Evolutionary conservation across 768 basidiomycete genomes (phyloP), one percentile per base, ranked within the genome.

Genomic region (Botryobasidium botryosum): DNA sequence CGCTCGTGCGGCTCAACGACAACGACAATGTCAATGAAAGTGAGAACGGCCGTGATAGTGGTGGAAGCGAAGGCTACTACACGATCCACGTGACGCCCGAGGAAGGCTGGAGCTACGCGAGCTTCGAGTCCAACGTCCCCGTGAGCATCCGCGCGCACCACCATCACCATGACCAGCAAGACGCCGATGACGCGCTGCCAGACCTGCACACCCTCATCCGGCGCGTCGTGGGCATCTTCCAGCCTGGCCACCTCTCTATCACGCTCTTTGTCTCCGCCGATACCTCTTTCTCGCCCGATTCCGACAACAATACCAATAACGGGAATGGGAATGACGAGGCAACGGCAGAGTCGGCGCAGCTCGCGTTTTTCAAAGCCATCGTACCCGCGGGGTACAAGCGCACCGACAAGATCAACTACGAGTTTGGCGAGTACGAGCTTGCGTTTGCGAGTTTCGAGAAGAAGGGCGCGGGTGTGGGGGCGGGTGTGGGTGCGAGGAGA

Each of bases 21-120:
- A 68, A 65, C 13, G 64, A 67, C 40, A 62, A 31, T 12, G 50
- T 46, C 24, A 45, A 59, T 45, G 45, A 61, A 28, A n/a, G n/a
- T n/a, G 51, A 45, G 26, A 47, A 50, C 18, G 44, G 39, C 18
- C n/a, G n/a, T n/a, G n/a, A n/a, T n/a, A n/a, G n/a, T n/a, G 43
- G 45, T 18, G 56, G 55, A 15, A 75, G 75, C 13, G 94, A 96
- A 61, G 87, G 92, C 31, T 99, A 99, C 62, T 96, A 86, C 59
- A 96, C 88, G 5, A 92, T 99, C 45, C 94, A 99, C 59, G 92
- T 97, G 48, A 99, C 94, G 1, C 94, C 94, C 23, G 94, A 97
- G 61, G 78, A 84, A 55, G 92, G 85, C 45, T 97, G 88, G 83
- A 94, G 90, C 37, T 99, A 94, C 61, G 94, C 94, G 51, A 87